phyloP scores from a whole-genome alignment of 768 basidiomycete genomes.

The Ephemerocybe angulata region DNA sequence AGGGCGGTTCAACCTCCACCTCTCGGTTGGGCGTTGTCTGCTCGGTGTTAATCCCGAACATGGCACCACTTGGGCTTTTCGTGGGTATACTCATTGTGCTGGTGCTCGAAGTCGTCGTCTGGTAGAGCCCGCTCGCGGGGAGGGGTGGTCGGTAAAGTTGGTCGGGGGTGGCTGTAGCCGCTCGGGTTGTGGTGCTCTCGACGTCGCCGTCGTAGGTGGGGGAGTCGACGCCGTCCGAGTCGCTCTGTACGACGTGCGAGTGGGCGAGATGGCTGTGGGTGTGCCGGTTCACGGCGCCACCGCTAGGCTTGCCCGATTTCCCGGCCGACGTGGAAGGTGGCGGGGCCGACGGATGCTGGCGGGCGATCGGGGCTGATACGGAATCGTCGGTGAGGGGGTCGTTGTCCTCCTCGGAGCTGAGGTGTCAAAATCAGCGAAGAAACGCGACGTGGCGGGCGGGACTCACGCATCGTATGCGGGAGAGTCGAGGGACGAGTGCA shows the following conservation, averaged over 20 bases:
- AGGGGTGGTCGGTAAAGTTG: conserved; percentile 38
- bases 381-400: conserved; percentile 80
- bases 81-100: conserved; percentile 2
- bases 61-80: too few species aligned
- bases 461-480: conserved; percentile 75
- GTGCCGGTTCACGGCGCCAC: conserved; percentile 22
- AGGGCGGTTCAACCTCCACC: conserved; percentile 21
- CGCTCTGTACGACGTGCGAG: conserved; percentile 52
- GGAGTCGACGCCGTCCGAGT: conserved; percentile 75
- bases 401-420: conserved; percentile 83
- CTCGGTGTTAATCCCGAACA: background rate
- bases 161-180: conserved; percentile 35
- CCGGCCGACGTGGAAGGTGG: conserved; percentile 20
- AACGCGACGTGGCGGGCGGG: background rate
- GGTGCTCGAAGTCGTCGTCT: conserved; percentile 22
- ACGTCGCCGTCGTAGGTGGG: conserved; percentile 91
- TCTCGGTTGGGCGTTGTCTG: conserved; percentile 10
- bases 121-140: conserved; percentile 50
- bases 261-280: conserved; percentile 20
- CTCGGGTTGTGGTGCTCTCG: conserved; percentile 66
- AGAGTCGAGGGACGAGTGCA: conserved; percentile 44
- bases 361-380: conserved; percentile 40
- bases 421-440: conserved; percentile 14
- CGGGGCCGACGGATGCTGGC: conserved; percentile 13
- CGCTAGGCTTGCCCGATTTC: background rate